Percentiles rank a stretch among this genome's conserved stretches.
These are phyloP conservation scores for Golubevia sp. DNA, from an alignment of 1,284 basidiomycete species.

Conservation along the genomic window DNA sequence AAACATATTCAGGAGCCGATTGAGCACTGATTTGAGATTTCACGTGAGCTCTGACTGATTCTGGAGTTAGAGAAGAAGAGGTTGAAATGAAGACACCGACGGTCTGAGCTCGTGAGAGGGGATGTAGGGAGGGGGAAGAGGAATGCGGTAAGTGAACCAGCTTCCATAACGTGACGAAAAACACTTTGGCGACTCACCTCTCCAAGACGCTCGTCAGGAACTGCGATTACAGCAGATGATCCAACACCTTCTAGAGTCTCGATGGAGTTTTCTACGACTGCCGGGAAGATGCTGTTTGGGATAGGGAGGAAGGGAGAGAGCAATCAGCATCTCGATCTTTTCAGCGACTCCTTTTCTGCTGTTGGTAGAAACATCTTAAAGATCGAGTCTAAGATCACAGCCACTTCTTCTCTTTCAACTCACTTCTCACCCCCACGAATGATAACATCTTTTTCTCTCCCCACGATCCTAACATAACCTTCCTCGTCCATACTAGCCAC, in stretches of 20 bases:
- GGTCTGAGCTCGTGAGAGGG: constrained; percentile 14
- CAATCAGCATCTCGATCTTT: too few species aligned
- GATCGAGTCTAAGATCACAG: too few species aligned
- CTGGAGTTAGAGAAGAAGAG: constrained; percentile 59
- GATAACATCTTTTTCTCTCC: constrained; percentile 77
- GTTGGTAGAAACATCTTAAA: too few species aligned
- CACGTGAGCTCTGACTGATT: constrained; percentile 62
- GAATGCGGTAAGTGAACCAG: constrained; percentile 3
- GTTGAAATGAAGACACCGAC: constrained; percentile 36
- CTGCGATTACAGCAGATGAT: constrained; percentile 76
- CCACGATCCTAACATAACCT: constrained; percentile 76
- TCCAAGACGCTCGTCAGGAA: constrained; percentile 68
- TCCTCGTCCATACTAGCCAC: constrained; percentile 80
- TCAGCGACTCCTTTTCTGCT: too few species aligned
- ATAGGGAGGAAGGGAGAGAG: too few species aligned
- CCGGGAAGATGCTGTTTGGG: constrained; percentile 73
- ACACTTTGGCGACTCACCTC: constrained; percentile 65
- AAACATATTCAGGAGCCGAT: constrained; percentile 75
- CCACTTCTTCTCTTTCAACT: too few species aligned
- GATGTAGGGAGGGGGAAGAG: too few species aligned
- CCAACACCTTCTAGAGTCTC: constrained; percentile 70
- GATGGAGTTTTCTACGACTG: constrained; percentile 80
- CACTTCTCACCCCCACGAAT: constrained; percentile 90
- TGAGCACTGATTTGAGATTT: constrained; percentile 34
- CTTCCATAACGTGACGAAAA: constrained; percentile 66